A percentile compares a stretch with the other conserved stretches of the same genome.
phyloP scores from a whole-genome alignment of 257 asterid species.

The Petrea volubilis region DNA sequence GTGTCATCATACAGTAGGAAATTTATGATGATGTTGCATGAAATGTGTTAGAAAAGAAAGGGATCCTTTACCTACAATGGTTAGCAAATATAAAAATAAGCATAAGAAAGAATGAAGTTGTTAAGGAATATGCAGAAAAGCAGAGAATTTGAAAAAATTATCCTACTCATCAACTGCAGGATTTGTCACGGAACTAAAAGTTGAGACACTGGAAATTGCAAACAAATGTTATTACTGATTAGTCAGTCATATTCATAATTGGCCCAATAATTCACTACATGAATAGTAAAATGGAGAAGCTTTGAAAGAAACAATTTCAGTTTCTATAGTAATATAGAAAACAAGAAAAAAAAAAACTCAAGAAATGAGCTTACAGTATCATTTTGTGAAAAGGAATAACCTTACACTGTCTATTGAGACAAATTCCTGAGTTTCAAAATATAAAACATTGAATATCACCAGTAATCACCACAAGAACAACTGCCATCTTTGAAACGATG shows the following conservation, averaged over 20 bases:
- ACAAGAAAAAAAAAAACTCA: slow-evolving; percentile 3
- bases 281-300: slow-evolving; percentile 4
- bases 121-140: background rate
- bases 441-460: slow-evolving; percentile 44
- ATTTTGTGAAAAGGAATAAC: slow-evolving; percentile 6
- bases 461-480: slow-evolving; percentile 90
- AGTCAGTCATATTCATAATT: background rate
- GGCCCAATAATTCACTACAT: background rate
- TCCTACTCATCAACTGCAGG: background rate
- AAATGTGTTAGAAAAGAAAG: background rate
- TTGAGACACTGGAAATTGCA: background rate
- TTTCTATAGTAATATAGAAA: slow-evolving; percentile 2
- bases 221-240: background rate
- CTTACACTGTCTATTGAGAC: background rate
- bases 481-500: slow-evolving; percentile 65
- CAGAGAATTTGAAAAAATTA: background rate
- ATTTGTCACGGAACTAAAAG: background rate
- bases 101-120: background rate
- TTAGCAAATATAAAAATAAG: slow-evolving; percentile 8
- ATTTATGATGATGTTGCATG: background rate
- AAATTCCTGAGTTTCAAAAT: background rate
- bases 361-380: slow-evolving; percentile 10
- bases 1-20: background rate
- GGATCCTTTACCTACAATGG: background rate
- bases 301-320: background rate